A percentile compares a stretch with the other conserved stretches of the same genome.
These are phyloP conservation scores for Aspergillus awamori DNA, from an alignment of 2,329 filamentous ascomycete genomes.

Conservation along the genomic window DNA sequence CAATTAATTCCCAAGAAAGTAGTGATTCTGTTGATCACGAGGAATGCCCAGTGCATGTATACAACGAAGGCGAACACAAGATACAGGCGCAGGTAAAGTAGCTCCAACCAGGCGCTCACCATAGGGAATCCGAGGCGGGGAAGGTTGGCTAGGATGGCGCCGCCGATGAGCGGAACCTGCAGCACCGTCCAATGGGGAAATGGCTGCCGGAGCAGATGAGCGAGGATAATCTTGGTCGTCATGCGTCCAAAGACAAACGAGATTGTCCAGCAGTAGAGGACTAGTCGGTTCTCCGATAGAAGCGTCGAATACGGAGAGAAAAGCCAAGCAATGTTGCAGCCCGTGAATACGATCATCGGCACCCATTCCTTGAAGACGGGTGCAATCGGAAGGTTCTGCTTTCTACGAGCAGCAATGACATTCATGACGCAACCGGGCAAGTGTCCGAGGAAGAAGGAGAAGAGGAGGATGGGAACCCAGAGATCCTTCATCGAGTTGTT, in stretches of 20 bases:
- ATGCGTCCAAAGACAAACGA: slow-evolving; percentile 97
- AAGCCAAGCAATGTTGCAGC: slow-evolving; percentile 78
- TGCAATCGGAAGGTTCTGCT: slow-evolving; percentile 71
- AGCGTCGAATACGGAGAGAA: slow-evolving; percentile 86
- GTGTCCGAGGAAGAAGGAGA: slow-evolving; percentile 70
- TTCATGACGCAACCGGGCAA: slow-evolving; percentile 88
- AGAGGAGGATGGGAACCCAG: slow-evolving; percentile 75
- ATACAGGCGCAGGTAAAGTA: slow-evolving; percentile 81
- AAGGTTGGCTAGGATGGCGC: slow-evolving; percentile 80
- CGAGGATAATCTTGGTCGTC: slow-evolving; percentile 98
- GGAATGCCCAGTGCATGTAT: slow-evolving; percentile 89
- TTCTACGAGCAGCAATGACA: slow-evolving; percentile 74
- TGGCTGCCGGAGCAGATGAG: slow-evolving; percentile 87
- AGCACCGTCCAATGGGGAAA: slow-evolving; percentile 98
- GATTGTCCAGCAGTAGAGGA: slow-evolving; percentile 90
- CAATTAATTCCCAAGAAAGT: slow-evolving; percentile 91
- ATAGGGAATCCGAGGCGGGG: slow-evolving; percentile 72
- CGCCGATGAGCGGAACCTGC: slow-evolving; percentile 81
- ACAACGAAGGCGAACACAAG: slow-evolving; percentile 80
- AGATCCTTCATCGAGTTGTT: slow-evolving; percentile 79
- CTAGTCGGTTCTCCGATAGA: slow-evolving; percentile 79
- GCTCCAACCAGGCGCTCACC: slow-evolving; percentile 67
- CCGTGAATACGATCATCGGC: slow-evolving; percentile 80
- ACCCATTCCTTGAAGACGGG: slow-evolving; percentile 94
- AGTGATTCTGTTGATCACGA: slow-evolving; percentile 91